phyloP scores from a whole-genome alignment of 306 rosid species.

The Prunus salicina region DNA sequence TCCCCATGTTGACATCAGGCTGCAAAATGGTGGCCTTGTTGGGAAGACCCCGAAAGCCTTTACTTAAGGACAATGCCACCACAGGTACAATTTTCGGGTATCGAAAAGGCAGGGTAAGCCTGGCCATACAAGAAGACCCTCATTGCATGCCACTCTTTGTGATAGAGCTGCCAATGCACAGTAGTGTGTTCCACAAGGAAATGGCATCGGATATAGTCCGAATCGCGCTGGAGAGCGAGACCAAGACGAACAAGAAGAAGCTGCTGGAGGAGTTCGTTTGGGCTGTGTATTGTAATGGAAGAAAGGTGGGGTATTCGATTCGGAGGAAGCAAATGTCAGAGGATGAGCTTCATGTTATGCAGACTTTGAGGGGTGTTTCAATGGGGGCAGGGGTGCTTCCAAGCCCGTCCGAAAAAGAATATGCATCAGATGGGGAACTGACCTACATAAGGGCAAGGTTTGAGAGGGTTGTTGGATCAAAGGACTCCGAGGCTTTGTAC shows the following conservation, averaged over 20 bases:
- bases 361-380: slow-evolving; percentile 82
- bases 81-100: slow-evolving; percentile 88
- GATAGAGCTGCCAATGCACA: slow-evolving; percentile 78
- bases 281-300: slow-evolving; percentile 93
- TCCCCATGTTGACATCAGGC: slow-evolving; percentile 88
- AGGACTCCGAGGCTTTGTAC: slow-evolving; percentile 80
- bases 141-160: slow-evolving; percentile 81
- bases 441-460: slow-evolving; percentile 85
- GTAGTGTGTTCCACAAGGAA: slow-evolving; percentile 68
- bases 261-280: slow-evolving; percentile 78
- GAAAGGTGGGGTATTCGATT: slow-evolving; percentile 77
- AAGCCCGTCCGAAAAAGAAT: slow-evolving; percentile 41
- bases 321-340: slow-evolving; percentile 76
- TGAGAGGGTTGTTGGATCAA: slow-evolving; percentile 83
- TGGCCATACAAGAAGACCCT: slow-evolving; percentile 91
- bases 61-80: slow-evolving; percentile 78
- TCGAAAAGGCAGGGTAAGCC: slow-evolving; percentile 77
- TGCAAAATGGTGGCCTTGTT: slow-evolving; percentile 93
- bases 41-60: slow-evolving; percentile 72
- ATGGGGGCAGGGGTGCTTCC: slow-evolving; percentile 99
- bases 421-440: slow-evolving; percentile 63
- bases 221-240: slow-evolving; percentile 94
- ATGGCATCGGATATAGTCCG: slow-evolving; percentile 80
- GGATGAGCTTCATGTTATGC: slow-evolving; percentile 92
- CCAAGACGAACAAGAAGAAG: slow-evolving; percentile 71